A percentile compares a stretch with the other conserved stretches of the same genome.
Conservation (phyloP, 192 early-diverging fungal species). For the Dispira simplex region DNA sequence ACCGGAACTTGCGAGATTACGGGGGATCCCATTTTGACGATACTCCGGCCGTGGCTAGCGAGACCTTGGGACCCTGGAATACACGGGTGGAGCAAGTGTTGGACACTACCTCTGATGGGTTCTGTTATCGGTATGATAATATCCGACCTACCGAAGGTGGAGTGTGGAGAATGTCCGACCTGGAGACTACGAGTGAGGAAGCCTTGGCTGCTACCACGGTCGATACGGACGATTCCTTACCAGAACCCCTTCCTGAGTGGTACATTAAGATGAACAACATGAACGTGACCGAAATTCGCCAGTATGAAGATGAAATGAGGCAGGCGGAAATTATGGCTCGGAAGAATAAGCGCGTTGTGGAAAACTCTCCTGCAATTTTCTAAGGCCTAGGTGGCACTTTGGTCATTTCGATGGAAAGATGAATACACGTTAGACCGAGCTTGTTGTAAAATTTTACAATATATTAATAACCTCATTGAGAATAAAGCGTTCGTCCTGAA, state of each 20-base stretch:
- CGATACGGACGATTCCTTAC: not conserved
- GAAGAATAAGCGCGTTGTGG: too few species aligned
- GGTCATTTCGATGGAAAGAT: too few species aligned
- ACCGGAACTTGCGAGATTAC: not conserved
- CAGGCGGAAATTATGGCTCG: too few species aligned
- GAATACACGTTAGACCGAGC: too few species aligned
- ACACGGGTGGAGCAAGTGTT: not conserved
- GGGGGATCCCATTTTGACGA: not conserved
- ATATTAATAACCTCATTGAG: too few species aligned
- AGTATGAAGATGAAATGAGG: not conserved
- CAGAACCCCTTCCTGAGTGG: constrained; percentile 2
- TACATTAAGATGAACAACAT: not conserved
- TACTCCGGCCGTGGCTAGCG: not conserved
- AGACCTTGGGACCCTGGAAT: not conserved
- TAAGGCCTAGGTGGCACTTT: too few species aligned
- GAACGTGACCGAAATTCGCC: constrained; percentile 6
- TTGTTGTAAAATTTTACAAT: too few species aligned
- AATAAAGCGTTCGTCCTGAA: too few species aligned
- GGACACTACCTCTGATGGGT: not conserved
- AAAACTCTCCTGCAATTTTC: too few species aligned
- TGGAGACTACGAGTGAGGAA: too few species aligned
- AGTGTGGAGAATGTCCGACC: too few species aligned
- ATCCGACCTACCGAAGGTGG: not conserved
- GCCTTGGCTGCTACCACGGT: not conserved
- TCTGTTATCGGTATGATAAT: not conserved